phyloP scores from a whole-genome alignment of 768 basidiomycete species.

The Boletellus ananiceps region DNA sequence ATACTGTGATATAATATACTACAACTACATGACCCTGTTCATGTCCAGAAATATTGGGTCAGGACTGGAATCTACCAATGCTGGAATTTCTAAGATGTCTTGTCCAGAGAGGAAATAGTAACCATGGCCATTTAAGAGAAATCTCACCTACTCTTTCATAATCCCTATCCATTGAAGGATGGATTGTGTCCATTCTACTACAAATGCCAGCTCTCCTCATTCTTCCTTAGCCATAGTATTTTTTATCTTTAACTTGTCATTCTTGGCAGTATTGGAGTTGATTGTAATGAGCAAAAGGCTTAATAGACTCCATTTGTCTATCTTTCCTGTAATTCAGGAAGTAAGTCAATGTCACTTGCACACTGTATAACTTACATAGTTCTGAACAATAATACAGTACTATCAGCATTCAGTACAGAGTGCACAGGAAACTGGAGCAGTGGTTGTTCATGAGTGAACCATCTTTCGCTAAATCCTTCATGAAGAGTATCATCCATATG shows the following conservation, averaged over 20 bases:
- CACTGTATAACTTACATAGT: not conserved
- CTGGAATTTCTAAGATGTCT: no score
- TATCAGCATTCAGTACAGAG: constrained; percentile 1
- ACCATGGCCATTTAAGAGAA: no score
- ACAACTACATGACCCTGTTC: no score
- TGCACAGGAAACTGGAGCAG: not conserved
- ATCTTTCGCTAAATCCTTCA: not conserved
- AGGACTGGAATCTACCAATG: no score
- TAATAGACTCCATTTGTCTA: not conserved
- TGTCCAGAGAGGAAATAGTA: no score
- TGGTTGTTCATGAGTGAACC: not conserved
- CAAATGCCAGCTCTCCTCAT: not conserved
- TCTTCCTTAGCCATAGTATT: not conserved
- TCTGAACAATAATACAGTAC: not conserved
- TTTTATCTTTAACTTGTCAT: not conserved
- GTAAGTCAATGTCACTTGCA: no score
- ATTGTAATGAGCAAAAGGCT: not conserved
- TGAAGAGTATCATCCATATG: not conserved
- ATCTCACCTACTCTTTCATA: no score
- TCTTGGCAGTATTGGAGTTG: not conserved
- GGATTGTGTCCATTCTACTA: not conserved
- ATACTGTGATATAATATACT: no score
- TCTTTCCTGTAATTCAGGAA: not conserved
- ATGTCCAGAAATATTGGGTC: no score
- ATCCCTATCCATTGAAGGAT: not conserved